These are phyloP conservation scores for Dentipellis fragilis DNA, from an alignment of 768 basidiomycete species.

Conservation along the genomic window DNA sequence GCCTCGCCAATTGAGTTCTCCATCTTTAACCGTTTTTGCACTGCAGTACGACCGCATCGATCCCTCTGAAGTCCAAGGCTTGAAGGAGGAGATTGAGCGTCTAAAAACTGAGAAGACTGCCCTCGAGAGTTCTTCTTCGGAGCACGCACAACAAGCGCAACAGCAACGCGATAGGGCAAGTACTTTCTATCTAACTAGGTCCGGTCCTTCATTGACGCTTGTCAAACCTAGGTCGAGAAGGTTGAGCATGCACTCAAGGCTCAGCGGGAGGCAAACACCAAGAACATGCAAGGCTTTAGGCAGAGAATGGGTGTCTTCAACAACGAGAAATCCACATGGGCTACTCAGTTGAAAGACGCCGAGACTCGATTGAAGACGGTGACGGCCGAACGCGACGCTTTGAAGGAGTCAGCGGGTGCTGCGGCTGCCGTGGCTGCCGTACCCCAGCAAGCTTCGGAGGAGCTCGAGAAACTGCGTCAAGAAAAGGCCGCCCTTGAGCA, in stretches of 20 bases:
- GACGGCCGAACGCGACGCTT: conserved; percentile 17
- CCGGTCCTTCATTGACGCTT: background rate
- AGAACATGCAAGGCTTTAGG: conserved; percentile 12
- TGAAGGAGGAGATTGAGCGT: conserved; percentile 61
- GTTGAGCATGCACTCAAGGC: conserved; percentile 9
- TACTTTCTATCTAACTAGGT: background rate
- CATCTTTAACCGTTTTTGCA: background rate
- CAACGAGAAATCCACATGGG: conserved; percentile 9
- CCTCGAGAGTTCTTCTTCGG: conserved; percentile 7
- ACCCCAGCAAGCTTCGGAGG: conserved; percentile 11
- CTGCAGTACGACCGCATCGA: conserved; percentile 79
- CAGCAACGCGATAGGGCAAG: conserved; percentile 15
- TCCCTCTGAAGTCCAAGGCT: conserved; percentile 70
- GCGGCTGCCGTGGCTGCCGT: background rate
- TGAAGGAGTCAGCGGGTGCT: conserved; percentile 25
- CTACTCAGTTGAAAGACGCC: conserved; percentile 11
- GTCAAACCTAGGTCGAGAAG: conserved; percentile 11
- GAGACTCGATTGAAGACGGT: conserved; percentile 15
- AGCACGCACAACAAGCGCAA: background rate
- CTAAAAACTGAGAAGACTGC: conserved; percentile 22
- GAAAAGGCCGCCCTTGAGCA: conserved; percentile 30
- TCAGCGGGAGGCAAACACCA: conserved; percentile 6
- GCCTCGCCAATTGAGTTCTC: background rate
- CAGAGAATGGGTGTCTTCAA: conserved; percentile 8
- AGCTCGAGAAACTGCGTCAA: conserved; percentile 21